phyloP scores from a whole-genome alignment of 2,329 filamentous ascomycete species.

The Thermoascus crustaceus region DNA sequence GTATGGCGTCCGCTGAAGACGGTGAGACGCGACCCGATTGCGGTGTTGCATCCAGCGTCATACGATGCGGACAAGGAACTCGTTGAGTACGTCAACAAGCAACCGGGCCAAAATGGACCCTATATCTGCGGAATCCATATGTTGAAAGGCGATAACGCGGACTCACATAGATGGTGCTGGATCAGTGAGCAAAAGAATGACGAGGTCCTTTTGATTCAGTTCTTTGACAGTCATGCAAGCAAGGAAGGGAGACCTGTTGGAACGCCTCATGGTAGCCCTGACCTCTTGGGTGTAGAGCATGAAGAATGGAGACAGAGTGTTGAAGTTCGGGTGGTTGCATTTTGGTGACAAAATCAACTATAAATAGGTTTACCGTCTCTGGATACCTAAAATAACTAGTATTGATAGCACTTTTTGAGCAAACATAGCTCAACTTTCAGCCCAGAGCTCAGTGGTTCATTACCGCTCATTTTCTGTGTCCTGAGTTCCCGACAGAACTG shows the following conservation, averaged over 20 bases:
- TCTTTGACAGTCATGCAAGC: slow-evolving; percentile 2
- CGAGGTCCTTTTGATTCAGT: slow-evolving; percentile 2
- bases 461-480: too few relatives aligned
- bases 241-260: slow-evolving; percentile 1
- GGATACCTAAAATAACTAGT: too few relatives aligned
- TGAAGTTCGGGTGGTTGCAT: slow-evolving; percentile 3
- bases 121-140: too few relatives aligned
- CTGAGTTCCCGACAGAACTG: too few relatives aligned
- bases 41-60: not conserved
- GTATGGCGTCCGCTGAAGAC: slow-evolving; percentile 4
- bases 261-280: slow-evolving; percentile 3
- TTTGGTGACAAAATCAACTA: too few relatives aligned
- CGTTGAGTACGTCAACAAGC: not conserved
- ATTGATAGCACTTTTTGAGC: too few relatives aligned
- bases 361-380: too few relatives aligned
- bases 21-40: not conserved
- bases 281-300: not conserved
- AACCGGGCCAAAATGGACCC: too few relatives aligned
- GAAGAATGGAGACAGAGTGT: not conserved
- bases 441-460: too few relatives aligned
- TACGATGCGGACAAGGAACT: not conserved
- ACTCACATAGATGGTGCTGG: not conserved
- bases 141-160: too few relatives aligned
- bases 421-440: too few relatives aligned
- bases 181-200: slow-evolving; percentile 1